These are phyloP conservation scores for Lophiotrema nucula DNA, from an alignment of 495 filamentous ascomycete genomes.

Conservation along the genomic window DNA sequence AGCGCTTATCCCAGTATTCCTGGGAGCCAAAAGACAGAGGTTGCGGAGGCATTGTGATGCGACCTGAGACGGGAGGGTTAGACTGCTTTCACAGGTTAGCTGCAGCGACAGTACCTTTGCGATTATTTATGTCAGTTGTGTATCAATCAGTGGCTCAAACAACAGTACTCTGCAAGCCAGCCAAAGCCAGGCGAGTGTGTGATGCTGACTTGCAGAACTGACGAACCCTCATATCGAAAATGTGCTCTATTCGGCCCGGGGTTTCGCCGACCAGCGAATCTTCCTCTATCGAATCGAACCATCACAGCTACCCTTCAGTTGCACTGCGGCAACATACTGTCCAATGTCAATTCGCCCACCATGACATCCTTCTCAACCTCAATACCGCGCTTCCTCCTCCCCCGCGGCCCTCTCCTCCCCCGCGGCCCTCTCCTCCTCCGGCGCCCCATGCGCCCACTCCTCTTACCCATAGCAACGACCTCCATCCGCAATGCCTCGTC, in stretches of 20 bases:
- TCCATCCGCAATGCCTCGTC: constrained; percentile 26
- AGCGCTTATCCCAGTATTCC: constrained; percentile 34
- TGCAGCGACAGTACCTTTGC: no score
- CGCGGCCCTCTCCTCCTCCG: constrained; percentile 8
- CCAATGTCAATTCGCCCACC: neutral
- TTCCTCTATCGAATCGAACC: no score
- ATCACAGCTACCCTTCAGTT: neutral
- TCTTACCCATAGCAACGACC: neutral
- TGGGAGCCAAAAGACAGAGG: constrained; percentile 25
- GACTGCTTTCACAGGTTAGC: neutral
- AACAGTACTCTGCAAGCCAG: no score
- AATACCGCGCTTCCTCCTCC: constrained; percentile 33
- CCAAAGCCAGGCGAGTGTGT: no score
- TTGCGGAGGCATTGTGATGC: constrained; percentile 15
- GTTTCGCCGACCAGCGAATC: no score
- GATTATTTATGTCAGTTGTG: no score
- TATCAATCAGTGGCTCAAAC: no score
- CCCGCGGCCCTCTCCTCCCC: constrained; percentile 17
- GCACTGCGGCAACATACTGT: neutral
- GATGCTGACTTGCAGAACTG: no score
- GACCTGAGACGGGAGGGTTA: constrained; percentile 3
- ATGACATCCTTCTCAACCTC: constrained; percentile 21
- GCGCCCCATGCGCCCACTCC: neutral
- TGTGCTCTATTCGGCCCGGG: no score
- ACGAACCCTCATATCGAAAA: no score